Percentiles rank a stretch among this genome's conserved stretches.
phyloP scores from a whole-genome alignment of 2,329 filamentous ascomycete genomes.

The Aspergillus flavus region DNA sequence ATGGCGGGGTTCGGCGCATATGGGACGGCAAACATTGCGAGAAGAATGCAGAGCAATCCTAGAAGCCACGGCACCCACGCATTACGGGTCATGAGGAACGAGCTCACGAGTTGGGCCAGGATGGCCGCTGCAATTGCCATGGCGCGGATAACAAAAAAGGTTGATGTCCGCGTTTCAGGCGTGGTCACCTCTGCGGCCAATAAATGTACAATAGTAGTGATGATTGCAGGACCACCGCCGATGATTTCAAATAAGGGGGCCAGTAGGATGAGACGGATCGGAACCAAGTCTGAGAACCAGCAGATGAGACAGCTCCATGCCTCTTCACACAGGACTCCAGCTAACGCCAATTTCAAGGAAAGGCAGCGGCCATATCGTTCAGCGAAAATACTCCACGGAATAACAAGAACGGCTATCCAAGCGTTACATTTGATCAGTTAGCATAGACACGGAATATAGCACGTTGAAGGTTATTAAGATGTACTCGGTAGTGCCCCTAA shows the following conservation, averaged over 20 bases:
- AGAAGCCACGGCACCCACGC: conserved; percentile 4
- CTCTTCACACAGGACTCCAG: neutral
- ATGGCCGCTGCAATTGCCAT: conserved; percentile 2
- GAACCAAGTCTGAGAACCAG: neutral
- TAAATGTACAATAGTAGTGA: neutral
- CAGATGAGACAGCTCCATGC: neutral
- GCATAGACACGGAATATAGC: neutral
- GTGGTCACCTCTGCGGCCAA: neutral
- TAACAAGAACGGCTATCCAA: conserved; percentile 3
- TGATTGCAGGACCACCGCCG: neutral
- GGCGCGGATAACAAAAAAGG: conserved; percentile 2
- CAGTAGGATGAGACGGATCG: neutral
- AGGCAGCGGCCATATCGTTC: conserved; percentile 2
- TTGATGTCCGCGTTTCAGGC: neutral
- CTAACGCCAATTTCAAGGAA: neutral
- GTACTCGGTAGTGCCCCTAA: neutral
- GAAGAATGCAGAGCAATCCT: conserved; percentile 3
- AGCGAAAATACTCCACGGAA: conserved; percentile 2
- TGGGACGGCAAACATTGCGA: neutral
- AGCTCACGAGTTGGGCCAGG: conserved; percentile 1
- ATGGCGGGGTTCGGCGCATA: neutral
- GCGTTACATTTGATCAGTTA: neutral
- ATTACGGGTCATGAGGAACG: neutral
- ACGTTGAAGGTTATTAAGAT: neutral
- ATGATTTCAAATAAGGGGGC: neutral